Percentiles rank a stretch among this genome's conserved stretches.
phyloP scores from a whole-genome alignment of 2,329 filamentous ascomycete genomes.

The Nannizziopsis barbatae region DNA sequence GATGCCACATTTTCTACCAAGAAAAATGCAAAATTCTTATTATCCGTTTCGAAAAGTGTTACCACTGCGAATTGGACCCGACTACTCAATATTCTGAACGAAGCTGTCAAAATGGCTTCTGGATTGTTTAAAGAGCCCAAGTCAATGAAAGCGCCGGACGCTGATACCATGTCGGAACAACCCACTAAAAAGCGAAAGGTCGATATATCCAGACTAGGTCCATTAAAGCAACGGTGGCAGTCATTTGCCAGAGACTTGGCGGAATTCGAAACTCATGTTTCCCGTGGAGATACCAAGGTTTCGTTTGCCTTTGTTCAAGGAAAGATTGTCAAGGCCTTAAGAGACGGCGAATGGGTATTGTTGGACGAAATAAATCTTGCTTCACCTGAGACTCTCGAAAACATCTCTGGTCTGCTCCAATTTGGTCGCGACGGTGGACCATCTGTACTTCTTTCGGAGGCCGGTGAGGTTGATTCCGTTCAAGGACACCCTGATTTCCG shows the following conservation, averaged over 20 bases:
- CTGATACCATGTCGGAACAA: conserved; percentile 42
- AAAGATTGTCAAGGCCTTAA: conserved; percentile 87
- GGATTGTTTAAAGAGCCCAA: conserved; percentile 51
- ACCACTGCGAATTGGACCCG: conserved; percentile 78
- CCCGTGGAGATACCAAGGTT: conserved; percentile 61
- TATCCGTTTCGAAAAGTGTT: conserved; percentile 67
- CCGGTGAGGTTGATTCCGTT: conserved; percentile 82
- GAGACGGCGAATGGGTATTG: conserved; percentile 93
- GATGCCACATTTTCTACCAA: conserved; percentile 73
- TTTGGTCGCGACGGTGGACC: conserved; percentile 60
- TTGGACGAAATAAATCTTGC: conserved; percentile 96
- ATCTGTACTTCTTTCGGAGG: conserved; percentile 82
- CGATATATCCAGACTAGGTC: conserved; percentile 41
- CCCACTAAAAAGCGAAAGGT: conserved; percentile 61
- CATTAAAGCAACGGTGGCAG: conserved; percentile 64
- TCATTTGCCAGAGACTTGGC: conserved; percentile 62
- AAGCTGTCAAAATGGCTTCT: conserved; percentile 79
- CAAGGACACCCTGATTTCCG: conserved; percentile 85
- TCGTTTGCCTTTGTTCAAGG: conserved; percentile 95
- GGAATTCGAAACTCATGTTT: conserved; percentile 68
- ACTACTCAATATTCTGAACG: conserved; percentile 73
- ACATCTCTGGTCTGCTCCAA: conserved; percentile 75
- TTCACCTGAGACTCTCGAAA: conserved; percentile 86
- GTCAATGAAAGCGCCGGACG: conserved; percentile 34
- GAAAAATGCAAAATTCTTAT: conserved; percentile 78